Conservation (phyloP, 768 basidiomycete species). For the Russula foetens region DNA sequence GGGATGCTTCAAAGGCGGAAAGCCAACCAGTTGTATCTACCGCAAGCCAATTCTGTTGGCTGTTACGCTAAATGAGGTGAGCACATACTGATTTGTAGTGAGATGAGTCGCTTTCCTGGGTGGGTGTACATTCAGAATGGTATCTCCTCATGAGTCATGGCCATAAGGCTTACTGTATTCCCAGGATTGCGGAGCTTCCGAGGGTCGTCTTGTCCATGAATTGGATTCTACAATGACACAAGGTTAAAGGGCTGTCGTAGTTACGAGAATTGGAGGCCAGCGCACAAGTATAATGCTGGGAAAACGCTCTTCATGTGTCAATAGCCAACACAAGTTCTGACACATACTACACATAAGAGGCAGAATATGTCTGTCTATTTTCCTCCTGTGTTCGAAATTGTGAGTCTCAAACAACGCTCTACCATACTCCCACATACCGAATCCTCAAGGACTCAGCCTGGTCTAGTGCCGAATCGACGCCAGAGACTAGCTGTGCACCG, state of each 20-base stretch:
- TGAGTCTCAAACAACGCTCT: neutral
- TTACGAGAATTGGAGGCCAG: neutral
- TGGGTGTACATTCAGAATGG: constrained; percentile 3
- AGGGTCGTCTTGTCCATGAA: constrained; percentile 75
- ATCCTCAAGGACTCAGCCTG: constrained; percentile 44
- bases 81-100: constrained; percentile 53
- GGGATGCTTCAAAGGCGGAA: neutral
- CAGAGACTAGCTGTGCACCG: constrained; percentile 48
- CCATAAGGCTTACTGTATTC: constrained; percentile 43
- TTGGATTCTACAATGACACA: constrained; percentile 47
- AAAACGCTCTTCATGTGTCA: neutral
- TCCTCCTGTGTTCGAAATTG: constrained; percentile 30
- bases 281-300: constrained; percentile 50
- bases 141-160: neutral
- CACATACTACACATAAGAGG: constrained; percentile 66
- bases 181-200: constrained; percentile 59
- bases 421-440: constrained; percentile 27
- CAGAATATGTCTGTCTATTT: constrained; percentile 61
- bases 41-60: neutral
- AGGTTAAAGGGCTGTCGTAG: constrained; percentile 5
- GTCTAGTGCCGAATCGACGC: constrained; percentile 37
- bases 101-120: constrained; percentile 51
- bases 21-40: constrained; percentile 59
- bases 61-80: neutral
- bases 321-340: neutral